A percentile compares a stretch with the other conserved stretches of the same genome.
phyloP scores from a whole-genome alignment of 2,329 filamentous ascomycete genomes.

The Pseudogymnoascus pannorum region DNA sequence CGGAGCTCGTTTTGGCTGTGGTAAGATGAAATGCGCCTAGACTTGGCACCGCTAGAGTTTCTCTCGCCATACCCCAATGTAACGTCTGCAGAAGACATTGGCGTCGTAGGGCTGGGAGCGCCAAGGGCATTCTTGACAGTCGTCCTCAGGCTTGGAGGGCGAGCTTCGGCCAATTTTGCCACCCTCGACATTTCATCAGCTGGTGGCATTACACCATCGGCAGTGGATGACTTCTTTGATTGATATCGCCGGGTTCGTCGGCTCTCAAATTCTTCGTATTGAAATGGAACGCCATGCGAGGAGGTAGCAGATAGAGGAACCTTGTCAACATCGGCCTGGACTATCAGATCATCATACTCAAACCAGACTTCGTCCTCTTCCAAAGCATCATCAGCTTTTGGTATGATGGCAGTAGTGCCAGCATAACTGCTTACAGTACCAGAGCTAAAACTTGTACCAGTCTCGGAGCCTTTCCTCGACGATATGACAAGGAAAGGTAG shows the following conservation, averaged over 20 bases:
- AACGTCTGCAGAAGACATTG: conserved; percentile 38
- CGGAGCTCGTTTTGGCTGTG: conserved; percentile 28
- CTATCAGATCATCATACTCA: conserved; percentile 84
- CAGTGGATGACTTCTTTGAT: conserved; percentile 20
- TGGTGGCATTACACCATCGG: conserved; percentile 15
- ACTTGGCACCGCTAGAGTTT: conserved; percentile 24
- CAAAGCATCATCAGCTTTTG: conserved; percentile 52
- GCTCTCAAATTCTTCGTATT: conserved; percentile 43
- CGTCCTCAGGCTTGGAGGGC: conserved; percentile 44
- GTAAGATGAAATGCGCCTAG: conserved; percentile 26
- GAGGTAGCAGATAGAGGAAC: conserved; percentile 46
- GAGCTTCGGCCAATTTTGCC: conserved; percentile 8
- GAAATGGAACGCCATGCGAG: conserved; percentile 49
- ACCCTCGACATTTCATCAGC: conserved; percentile 14
- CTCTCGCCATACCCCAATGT: conserved; percentile 34
- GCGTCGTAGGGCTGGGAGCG: conserved; percentile 36
- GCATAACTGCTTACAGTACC: conserved; percentile 48
- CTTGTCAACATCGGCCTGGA: conserved; percentile 47
- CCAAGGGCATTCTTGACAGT: conserved; percentile 43
- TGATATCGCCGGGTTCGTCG: conserved; percentile 16
- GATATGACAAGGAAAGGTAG: conserved; percentile 62
- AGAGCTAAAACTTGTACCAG: conserved; percentile 54
- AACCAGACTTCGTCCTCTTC: conserved; percentile 81
- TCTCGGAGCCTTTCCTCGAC: conserved; percentile 62
- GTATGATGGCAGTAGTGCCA: conserved; percentile 59